Conservation (phyloP, 2,329 filamentous ascomycete species). For the Ceratocystis alfenasii region DNA sequence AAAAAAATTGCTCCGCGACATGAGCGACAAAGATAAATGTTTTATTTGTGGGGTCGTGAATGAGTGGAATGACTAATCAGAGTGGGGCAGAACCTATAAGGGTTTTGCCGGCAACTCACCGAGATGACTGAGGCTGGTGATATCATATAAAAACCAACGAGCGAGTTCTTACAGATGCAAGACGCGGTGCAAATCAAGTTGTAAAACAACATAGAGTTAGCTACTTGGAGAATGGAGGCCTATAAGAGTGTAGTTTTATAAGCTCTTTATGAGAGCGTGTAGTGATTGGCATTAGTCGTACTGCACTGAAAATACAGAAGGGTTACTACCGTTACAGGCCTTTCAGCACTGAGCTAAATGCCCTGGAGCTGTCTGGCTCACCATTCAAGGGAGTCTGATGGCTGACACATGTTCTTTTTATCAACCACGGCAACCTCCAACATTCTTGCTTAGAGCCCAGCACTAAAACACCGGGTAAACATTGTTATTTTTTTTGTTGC, state of each 20-base stretch:
- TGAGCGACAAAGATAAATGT: constrained; percentile 12
- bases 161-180: background rate
- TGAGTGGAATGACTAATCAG: constrained; percentile 18
- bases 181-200: background rate
- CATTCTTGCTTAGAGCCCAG: background rate
- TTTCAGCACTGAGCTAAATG: background rate
- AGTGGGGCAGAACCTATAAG: background rate
- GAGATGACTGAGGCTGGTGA: background rate
- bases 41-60: constrained; percentile 16
- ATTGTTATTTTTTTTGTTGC: background rate
- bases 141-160: background rate
- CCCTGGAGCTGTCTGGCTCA: background rate
- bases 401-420: constrained; percentile 11
- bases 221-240: too few relatives aligned
- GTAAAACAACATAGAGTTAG: background rate
- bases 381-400: background rate
- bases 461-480: background rate
- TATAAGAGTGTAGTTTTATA: too few relatives aligned
- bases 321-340: background rate
- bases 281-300: background rate
- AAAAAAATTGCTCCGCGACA: background rate
- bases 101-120: constrained; percentile 15
- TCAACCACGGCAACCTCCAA: background rate
- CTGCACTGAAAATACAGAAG: background rate
- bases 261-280: too few relatives aligned